Conservation (phyloP, 1,284 basidiomycete genomes). For the Entoloma clypeatum region DNA sequence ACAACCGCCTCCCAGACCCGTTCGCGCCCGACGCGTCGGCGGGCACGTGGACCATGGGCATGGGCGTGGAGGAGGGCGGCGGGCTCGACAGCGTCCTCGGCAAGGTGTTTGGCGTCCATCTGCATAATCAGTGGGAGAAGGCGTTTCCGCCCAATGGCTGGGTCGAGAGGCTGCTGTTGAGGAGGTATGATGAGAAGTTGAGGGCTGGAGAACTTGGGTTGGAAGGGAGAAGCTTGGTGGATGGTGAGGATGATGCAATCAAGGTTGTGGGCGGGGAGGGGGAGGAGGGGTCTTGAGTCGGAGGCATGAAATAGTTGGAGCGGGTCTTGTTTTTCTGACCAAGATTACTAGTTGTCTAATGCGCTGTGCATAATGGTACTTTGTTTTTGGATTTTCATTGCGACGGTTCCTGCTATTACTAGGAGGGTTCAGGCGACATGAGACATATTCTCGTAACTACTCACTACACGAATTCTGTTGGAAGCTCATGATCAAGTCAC, state of each 20-base stretch:
- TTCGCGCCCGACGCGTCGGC: conserved; percentile 62
- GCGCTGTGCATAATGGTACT: too few relatives aligned
- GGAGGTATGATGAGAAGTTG: conserved; percentile 50
- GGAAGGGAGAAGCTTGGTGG: conserved; percentile 4
- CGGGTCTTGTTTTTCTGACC: too few relatives aligned
- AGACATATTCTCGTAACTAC: too few relatives aligned
- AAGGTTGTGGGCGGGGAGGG: conserved; percentile 3
- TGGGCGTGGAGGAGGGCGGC: conserved; percentile 57
- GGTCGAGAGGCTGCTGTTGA: conserved; percentile 73
- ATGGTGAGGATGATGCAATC: background rate
- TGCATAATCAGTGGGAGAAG: conserved; percentile 94
- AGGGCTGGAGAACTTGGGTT: too few relatives aligned
- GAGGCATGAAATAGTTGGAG: too few relatives aligned
- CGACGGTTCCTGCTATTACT: too few relatives aligned
- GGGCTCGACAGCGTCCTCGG: conserved; percentile 64
- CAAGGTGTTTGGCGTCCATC: conserved; percentile 80
- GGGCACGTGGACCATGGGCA: conserved; percentile 54
- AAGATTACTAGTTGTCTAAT: too few relatives aligned
- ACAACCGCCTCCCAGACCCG: conserved; percentile 89
- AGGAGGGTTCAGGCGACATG: too few relatives aligned
- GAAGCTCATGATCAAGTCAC: too few relatives aligned
- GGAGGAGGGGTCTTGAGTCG: conserved; percentile 5
- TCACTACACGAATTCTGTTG: too few relatives aligned
- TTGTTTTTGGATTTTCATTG: too few relatives aligned
- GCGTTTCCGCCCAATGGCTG: conserved; percentile 73